These are phyloP conservation scores for Arthroderma sp. DNA, from an alignment of 2,329 filamentous ascomycete genomes.

Conservation along the genomic window DNA sequence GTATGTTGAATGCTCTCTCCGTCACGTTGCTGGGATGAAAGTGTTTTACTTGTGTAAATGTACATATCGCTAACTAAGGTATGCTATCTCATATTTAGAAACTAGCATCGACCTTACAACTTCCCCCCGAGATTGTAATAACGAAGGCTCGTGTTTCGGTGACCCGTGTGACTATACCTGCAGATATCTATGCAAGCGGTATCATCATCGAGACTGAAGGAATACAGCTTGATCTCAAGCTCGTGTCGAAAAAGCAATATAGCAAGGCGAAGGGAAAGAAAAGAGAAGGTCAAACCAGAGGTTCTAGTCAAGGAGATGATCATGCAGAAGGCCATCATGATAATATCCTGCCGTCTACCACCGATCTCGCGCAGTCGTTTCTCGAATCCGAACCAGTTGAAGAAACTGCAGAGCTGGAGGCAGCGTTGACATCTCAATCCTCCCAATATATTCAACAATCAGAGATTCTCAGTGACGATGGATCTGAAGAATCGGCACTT, in stretches of 20 bases:
- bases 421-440: constrained; percentile 42
- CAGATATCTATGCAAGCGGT: constrained; percentile 75
- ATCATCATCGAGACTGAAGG: constrained; percentile 74
- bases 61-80: background rate
- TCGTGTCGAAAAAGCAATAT: constrained; percentile 31
- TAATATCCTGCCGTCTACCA: constrained; percentile 41
- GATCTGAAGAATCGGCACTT: constrained; percentile 38
- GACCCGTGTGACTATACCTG: constrained; percentile 70
- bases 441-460: constrained; percentile 42
- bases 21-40: background rate
- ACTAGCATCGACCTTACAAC: constrained; percentile 59
- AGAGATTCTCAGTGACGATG: constrained; percentile 35
- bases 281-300: constrained; percentile 18
- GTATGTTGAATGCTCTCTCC: constrained; percentile 35
- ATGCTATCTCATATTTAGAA: constrained; percentile 46
- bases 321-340: constrained; percentile 11
- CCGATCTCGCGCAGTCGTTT: constrained; percentile 51
- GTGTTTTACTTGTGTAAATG: background rate
- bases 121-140: constrained; percentile 61
- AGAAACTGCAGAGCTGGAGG: constrained; percentile 47
- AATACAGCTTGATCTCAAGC: constrained; percentile 56
- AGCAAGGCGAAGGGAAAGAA: constrained; percentile 12
- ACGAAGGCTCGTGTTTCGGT: constrained; percentile 62
- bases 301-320: constrained; percentile 17
- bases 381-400: constrained; percentile 45